phyloP scores from a whole-genome alignment of 1,284 basidiomycete species.

The Tetrapyrgos nigripes region DNA sequence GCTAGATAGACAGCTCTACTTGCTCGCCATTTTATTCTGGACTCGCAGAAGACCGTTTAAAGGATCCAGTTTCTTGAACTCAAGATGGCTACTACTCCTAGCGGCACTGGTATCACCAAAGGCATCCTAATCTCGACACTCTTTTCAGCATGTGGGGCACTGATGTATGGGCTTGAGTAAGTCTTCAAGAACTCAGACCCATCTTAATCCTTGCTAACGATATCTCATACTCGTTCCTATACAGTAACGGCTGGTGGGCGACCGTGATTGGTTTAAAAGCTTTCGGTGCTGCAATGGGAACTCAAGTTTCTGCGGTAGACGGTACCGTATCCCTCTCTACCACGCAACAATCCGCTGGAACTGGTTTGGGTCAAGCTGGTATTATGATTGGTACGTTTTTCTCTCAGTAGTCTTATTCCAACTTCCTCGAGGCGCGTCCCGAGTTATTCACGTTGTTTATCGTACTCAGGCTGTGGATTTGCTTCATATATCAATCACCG shows the following conservation, averaged over 20 bases:
- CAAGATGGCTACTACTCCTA: background rate
- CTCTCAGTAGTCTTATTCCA: background rate
- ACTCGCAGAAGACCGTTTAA: too few species aligned
- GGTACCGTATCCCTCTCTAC: background rate
- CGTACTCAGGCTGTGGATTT: background rate
- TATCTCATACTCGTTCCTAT: background rate
- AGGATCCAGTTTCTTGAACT: background rate
- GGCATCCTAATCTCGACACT: background rate
- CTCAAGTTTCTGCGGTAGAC: background rate
- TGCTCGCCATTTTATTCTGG: too few species aligned
- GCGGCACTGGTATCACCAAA: background rate
- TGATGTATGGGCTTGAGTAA: background rate
- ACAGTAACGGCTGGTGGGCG: background rate
- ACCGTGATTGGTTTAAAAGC: background rate
- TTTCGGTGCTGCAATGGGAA: background rate
- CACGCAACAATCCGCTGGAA: background rate
- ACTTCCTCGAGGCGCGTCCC: too few species aligned
- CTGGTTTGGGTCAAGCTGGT: background rate
- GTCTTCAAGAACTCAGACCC: too few species aligned
- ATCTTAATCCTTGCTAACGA: background rate
- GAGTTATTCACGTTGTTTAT: too few species aligned
- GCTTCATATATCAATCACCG: background rate
- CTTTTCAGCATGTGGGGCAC: background rate
- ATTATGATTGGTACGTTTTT: background rate
- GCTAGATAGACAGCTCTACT: too few species aligned